Evolutionary conservation across 2,329 filamentous ascomycete genomes (phyloP).

Genomic region (Acarospora socialis): DNA sequence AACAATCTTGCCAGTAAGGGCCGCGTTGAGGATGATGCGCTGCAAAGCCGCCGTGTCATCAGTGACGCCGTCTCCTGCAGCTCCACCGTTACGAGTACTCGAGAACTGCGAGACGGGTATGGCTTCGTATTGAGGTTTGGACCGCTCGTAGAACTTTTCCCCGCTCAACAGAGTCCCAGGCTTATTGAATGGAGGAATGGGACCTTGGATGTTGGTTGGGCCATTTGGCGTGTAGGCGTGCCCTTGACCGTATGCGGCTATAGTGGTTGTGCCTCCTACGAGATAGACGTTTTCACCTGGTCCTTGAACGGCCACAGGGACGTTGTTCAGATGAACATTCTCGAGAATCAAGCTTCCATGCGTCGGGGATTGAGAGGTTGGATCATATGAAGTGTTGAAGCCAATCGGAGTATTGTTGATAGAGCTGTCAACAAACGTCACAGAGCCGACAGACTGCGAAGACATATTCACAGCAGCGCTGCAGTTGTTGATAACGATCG

Average conservation of each 20-base stretch:
- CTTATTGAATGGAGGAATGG: constrained; percentile 29
- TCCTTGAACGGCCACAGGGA: constrained; percentile 30
- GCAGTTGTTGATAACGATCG: constrained; percentile 38
- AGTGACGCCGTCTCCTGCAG: constrained; percentile 39
- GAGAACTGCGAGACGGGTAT: constrained; percentile 26
- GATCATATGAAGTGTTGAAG: constrained; percentile 34
- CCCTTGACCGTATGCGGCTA: constrained; percentile 30
- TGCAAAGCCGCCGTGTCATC: constrained; percentile 50
- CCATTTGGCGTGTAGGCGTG: constrained; percentile 31
- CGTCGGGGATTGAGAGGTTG: constrained; percentile 26
- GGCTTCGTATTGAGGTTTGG: constrained; percentile 41
- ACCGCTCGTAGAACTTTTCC: constrained; percentile 35
- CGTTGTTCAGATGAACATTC: constrained; percentile 38
- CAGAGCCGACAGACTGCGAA: constrained; percentile 37
- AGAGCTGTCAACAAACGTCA: constrained; percentile 42
- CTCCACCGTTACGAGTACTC: constrained; percentile 30
- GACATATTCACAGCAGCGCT: constrained; percentile 37
- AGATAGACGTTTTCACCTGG: constrained; percentile 23
- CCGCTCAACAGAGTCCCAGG: constrained; percentile 30
- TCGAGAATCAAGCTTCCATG: constrained; percentile 41
- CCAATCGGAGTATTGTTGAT: constrained; percentile 37
- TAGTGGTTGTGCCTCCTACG: constrained; percentile 23
- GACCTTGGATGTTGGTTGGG: constrained; percentile 29
- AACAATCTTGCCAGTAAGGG: constrained; percentile 34
- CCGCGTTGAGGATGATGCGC: constrained; percentile 38